These are phyloP conservation scores for Microbotryum silenes-acaulis DNA, from an alignment of 1,284 basidiomycete genomes.

Conservation along the genomic window DNA sequence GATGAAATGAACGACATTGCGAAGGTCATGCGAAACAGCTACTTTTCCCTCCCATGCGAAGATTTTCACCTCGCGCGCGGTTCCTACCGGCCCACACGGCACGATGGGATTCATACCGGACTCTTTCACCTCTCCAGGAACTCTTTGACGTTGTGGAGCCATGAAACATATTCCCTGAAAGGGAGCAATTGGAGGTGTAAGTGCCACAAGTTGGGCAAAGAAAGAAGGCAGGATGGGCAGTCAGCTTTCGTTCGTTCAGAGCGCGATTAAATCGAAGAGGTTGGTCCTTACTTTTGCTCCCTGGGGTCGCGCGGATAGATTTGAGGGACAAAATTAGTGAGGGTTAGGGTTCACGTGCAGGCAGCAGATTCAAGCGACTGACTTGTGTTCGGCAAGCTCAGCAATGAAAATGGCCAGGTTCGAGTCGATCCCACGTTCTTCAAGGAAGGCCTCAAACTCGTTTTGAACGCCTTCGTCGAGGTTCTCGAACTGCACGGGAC, in stretches of 20 bases:
- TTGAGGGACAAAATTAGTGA: background rate
- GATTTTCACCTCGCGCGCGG: background rate
- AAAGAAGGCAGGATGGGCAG: background rate
- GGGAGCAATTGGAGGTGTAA: background rate
- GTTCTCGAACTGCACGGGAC: constrained; percentile 62
- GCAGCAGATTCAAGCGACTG: constrained; percentile 47
- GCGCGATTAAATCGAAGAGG: background rate
- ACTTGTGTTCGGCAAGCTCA: constrained; percentile 63
- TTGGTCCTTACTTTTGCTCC: constrained; percentile 4
- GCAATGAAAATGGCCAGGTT: constrained; percentile 51
- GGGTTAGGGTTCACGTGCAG: background rate
- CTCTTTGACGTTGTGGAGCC: constrained; percentile 73
- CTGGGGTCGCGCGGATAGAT: background rate
- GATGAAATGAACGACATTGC: background rate
- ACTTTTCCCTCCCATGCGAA: background rate
- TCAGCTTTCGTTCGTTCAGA: background rate
- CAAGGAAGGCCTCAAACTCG: constrained; percentile 71
- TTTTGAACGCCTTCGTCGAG: constrained; percentile 80
- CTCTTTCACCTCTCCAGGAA: constrained; percentile 63
- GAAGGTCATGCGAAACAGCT: background rate
- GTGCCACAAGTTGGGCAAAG: background rate
- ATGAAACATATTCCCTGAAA: constrained; percentile 71
- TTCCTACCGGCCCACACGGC: no score
- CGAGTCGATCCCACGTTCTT: constrained; percentile 81
- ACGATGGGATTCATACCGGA: background rate